These are phyloP conservation scores for Rhodomyrtus psidioides DNA, from an alignment of 441 rosid species.

Conservation along the genomic window DNA sequence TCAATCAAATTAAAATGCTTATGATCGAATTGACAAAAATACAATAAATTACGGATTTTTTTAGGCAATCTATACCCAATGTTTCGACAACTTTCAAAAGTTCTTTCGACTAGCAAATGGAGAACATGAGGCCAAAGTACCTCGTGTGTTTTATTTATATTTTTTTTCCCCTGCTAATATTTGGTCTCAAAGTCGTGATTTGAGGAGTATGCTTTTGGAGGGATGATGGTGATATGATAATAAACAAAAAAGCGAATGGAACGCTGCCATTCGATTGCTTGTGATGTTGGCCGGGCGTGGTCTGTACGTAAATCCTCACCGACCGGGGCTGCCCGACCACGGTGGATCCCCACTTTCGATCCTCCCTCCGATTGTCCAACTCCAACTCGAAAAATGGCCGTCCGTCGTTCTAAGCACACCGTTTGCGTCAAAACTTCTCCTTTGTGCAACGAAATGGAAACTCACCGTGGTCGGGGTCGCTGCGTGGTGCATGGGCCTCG, in stretches of 20 bases:
- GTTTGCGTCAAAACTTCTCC: neutral
- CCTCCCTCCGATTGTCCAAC: neutral
- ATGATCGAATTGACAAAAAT: too few relatives aligned
- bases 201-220: neutral
- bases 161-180: neutral
- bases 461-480: neutral
- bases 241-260: neutral
- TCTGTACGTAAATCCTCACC: neutral
- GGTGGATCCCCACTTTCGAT: neutral
- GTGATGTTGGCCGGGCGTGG: neutral
- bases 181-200: neutral
- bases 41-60: too few relatives aligned
- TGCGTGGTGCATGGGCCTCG: neutral
- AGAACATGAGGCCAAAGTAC: neutral
- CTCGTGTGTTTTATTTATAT: too few relatives aligned
- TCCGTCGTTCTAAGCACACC: neutral
- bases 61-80: too few relatives aligned
- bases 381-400: neutral
- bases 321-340: neutral
- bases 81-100: neutral
- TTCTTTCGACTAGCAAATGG: neutral
- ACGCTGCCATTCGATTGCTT: neutral
- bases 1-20: too few relatives aligned
- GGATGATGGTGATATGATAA: neutral
- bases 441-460: neutral